Evolutionary conservation across 2,329 filamentous ascomycete genomes (phyloP), one percentile per base, ranked within the genome.

Genomic region (Aspergillus quadrilineatus): DNA sequence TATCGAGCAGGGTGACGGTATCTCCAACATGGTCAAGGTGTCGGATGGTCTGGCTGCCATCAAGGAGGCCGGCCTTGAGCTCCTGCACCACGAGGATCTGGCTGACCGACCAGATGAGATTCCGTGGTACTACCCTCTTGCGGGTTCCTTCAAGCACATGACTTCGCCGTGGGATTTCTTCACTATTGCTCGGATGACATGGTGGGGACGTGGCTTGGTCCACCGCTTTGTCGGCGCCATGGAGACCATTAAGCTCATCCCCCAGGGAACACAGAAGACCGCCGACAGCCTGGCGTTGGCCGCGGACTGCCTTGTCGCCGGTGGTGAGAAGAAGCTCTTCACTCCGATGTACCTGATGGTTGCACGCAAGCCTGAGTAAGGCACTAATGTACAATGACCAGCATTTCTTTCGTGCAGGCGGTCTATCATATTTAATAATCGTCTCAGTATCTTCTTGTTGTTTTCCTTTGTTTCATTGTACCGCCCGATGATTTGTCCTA

Each of bases 331-430:
- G 79, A 89, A 96, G 75, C 83, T 97, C n/a, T 97, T 97, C 78
- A 97, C 93, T 1, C 93, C 93, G 55, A 97, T 97, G 93, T 97
- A 96, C 79, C 80, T 97, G 70, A 97, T 97, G 90, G 85, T 97
- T 58, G 93, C 86, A 59, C 86, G 90, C 77, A 97, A 97, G 82
- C 91, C 93, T 42, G 69, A 75, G 69, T 74, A 72, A 70, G 55
- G 37, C 54, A 60, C 49, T 57, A 39, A 52, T 63, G 50, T 59
- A 62, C 50, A 62, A 37, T 48, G 29, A 46, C 34, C 59, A 56
- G 53, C 56, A 39, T 46, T 22, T 36, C 37, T 37, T 53, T 54
- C 42, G 59, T 53, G 60, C 53, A 51, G 61, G 64, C 59, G 60
- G 63, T 57, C 50, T 66, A 61, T 59, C 32, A 49, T 42, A 54